These are phyloP conservation scores for Euphorbia lathyris DNA, from an alignment of 345 rosid genomes.

Conservation along the genomic window DNA sequence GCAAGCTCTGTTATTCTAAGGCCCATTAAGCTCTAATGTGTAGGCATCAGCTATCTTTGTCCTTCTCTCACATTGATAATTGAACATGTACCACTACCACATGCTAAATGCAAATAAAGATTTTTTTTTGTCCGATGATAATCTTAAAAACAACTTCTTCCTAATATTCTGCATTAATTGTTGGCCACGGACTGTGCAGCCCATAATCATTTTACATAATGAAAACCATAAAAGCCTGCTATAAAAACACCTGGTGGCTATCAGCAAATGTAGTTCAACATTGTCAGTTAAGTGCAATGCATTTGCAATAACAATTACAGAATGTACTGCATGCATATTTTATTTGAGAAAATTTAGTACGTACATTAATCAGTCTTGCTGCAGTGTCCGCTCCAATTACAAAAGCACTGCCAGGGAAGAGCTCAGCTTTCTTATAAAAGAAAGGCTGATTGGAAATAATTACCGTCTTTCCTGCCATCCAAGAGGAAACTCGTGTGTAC, in stretches of 20 bases:
- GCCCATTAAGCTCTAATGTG: background rate
- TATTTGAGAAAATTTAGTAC: slow-evolving; percentile 18
- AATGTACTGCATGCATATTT: slow-evolving; percentile 7
- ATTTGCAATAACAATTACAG: background rate
- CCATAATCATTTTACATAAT: background rate
- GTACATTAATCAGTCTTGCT: slow-evolving; percentile 78
- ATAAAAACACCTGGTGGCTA: background rate
- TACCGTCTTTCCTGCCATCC: slow-evolving; percentile 69
- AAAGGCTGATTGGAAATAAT: slow-evolving; percentile 94
- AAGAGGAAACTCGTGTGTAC: slow-evolving; percentile 12
- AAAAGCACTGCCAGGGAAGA: slow-evolving; percentile 92
- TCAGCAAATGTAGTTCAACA: background rate
- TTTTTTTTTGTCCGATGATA: background rate
- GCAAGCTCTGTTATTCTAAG: background rate
- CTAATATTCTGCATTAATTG: background rate
- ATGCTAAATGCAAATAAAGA: background rate
- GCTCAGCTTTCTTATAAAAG: slow-evolving; percentile 89
- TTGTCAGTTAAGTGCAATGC: background rate
- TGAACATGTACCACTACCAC: background rate
- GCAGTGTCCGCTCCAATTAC: slow-evolving; percentile 93
- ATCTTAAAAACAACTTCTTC: background rate
- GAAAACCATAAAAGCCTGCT: background rate
- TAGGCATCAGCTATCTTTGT: background rate
- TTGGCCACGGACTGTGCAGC: background rate
- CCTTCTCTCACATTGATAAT: background rate